Evolutionary conservation across 768 basidiomycete species (phyloP), one percentile per base, ranked within the genome.

Genomic region (Lentinus brumalis): DNA sequence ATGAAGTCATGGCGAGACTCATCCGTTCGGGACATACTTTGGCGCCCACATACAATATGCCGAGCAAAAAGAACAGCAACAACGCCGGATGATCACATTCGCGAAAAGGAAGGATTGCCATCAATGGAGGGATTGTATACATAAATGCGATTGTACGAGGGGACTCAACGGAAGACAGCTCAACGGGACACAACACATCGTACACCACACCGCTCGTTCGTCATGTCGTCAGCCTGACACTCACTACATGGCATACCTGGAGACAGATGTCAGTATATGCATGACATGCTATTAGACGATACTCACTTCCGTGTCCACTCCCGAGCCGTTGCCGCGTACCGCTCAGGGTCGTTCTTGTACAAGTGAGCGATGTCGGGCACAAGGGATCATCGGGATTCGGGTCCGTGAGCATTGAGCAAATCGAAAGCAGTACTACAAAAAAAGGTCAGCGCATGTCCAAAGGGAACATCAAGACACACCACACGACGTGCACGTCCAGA

Each of bases 301-400:
- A 76, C 92, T 68, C 72, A 98, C 96, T 98, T 98, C 86, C 96
- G 89, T 76, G 96, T 96, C 96, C 96, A 99, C 83, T 99, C 97
- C 79, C 95, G 84, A 30, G 97, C 97, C 38, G 94, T 98, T 62
- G 95, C 92, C 78, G 98, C 97, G 74, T 99, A 99, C 70, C 96
- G 88, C 65, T 92, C 79, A 68, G 96, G 87, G 79, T 99, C 97
- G 40, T 96, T 98, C 94, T 98, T 99, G 88, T 99, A 99, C 67
- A 98, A 77, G 77, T 96, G 94, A 57, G 97, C 97, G 66, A 98
- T 98, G 72, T 99, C 97, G 56, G 97, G 97, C 51, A 98, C 96
- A 76, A 98, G 82, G 97, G 97, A 73, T 99, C 97, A 76, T 99
- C 97, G 57, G 96, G 96, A 79, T 98, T 99, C 65, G 97, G 97